These are phyloP conservation scores for Podaxis rugospora DNA, from an alignment of 768 basidiomycete genomes.

Conservation along the genomic window DNA sequence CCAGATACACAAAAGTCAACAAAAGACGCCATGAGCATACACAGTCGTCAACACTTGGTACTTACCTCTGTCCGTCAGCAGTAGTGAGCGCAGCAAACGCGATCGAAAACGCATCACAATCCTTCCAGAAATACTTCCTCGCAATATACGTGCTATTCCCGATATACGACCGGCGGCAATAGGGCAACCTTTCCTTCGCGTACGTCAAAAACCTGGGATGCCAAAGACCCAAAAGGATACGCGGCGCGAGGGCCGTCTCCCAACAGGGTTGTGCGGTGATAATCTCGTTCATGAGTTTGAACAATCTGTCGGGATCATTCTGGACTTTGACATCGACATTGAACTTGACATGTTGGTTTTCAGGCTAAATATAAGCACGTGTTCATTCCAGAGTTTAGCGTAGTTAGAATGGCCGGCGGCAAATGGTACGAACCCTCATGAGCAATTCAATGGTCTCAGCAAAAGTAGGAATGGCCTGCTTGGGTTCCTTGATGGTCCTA, in stretches of 20 bases:
- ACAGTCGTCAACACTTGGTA: conserved; percentile 11
- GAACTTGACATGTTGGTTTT: conserved; percentile 71
- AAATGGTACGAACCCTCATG: conserved; percentile 54
- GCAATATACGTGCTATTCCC: conserved; percentile 69
- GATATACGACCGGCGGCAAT: conserved; percentile 83
- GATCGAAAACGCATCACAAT: conserved; percentile 85
- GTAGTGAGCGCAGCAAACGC: conserved; percentile 68
- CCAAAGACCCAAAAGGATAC: conserved; percentile 82
- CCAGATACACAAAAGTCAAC: not conserved
- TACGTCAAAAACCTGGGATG: conserved; percentile 84
- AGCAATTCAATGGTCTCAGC: conserved; percentile 73
- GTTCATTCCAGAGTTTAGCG: not conserved
- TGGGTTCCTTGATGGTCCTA: conserved; percentile 74
- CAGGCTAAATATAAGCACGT: conserved; percentile 39
- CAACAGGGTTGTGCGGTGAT: conserved; percentile 64
- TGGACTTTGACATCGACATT: conserved; percentile 94
- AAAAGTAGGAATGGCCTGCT: conserved; percentile 89
- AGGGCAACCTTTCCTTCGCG: conserved; percentile 74
- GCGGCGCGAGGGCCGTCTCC: conserved; percentile 73
- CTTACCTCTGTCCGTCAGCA: conserved; percentile 68
- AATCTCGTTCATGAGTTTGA: conserved; percentile 67
- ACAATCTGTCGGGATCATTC: conserved; percentile 86
- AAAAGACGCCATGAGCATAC: not conserved
- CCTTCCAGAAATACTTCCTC: conserved; percentile 84
- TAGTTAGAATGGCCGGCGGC: not conserved